Evolutionary conservation across 2,329 filamentous ascomycete genomes (phyloP).

Genomic region (Hansfordia pulvinata): DNA sequence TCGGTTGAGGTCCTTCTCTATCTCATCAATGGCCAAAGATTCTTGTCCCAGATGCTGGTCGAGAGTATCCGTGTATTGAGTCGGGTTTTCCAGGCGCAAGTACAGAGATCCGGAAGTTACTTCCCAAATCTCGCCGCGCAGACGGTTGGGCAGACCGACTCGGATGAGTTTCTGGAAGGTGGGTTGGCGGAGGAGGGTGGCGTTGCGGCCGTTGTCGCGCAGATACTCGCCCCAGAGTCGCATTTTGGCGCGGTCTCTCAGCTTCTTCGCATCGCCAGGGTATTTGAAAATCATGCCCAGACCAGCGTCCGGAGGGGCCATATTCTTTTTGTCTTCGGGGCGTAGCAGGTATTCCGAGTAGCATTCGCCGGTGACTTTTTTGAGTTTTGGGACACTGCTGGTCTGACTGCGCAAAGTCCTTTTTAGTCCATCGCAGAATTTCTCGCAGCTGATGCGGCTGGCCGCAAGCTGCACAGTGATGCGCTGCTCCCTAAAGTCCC

Average conservation of each 20-base stretch:
- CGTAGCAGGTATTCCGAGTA: slow-evolving; percentile 79
- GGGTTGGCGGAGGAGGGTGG: slow-evolving; percentile 83
- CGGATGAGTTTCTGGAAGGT: slow-evolving; percentile 97
- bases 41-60: slow-evolving; percentile 72
- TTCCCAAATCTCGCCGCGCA: slow-evolving; percentile 94
- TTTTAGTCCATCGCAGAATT: slow-evolving; percentile 93
- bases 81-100: slow-evolving; percentile 73
- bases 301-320: slow-evolving; percentile 74
- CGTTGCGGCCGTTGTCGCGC: slow-evolving; percentile 85
- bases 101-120: slow-evolving; percentile 85
- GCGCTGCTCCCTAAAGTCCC: slow-evolving; percentile 53
- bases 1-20: slow-evolving; percentile 94
- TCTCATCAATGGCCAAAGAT: slow-evolving; percentile 94
- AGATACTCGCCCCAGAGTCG: slow-evolving; percentile 94
- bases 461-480: slow-evolving; percentile 87
- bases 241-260: slow-evolving; percentile 94
- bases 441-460: slow-evolving; percentile 76
- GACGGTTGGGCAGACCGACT: slow-evolving; percentile 83
- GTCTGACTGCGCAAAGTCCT: slow-evolving; percentile 77
- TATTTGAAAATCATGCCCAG: slow-evolving; percentile 88
- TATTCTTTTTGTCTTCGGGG: slow-evolving; percentile 46
- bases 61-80: slow-evolving; percentile 71
- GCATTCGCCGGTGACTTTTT: slow-evolving; percentile 67
- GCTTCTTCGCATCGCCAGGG: slow-evolving; percentile 85
- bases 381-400: slow-evolving; percentile 75